phyloP scores from a whole-genome alignment of 2,329 filamentous ascomycete genomes.

The Fusarium sterilihyphosum region DNA sequence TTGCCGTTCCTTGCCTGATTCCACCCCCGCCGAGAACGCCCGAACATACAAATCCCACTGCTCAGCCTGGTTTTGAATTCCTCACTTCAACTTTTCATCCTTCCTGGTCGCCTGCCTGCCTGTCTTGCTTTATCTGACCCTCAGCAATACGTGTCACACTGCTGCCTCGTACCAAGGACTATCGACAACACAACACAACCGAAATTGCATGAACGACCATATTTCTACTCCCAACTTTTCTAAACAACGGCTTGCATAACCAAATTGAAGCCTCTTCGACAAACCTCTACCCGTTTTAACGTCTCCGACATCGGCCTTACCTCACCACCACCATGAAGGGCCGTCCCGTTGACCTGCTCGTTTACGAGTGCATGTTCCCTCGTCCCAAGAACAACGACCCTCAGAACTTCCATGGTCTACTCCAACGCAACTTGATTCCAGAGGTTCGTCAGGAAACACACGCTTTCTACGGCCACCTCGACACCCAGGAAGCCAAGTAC shows the following conservation, averaged over 20 bases:
- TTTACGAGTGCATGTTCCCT: slow-evolving; percentile 79
- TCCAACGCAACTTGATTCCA: slow-evolving; percentile 76
- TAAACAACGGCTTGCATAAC: not conserved
- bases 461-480: slow-evolving; percentile 81
- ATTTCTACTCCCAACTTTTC: slow-evolving; percentile 16
- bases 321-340: slow-evolving; percentile 70
- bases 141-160: not conserved
- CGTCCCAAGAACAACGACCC: slow-evolving; percentile 74
- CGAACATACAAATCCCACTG: slow-evolving; percentile 30
- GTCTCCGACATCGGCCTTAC: not conserved
- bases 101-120: not conserved
- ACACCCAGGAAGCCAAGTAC: slow-evolving; percentile 83
- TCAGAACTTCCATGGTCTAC: slow-evolving; percentile 74
- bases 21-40: slow-evolving; percentile 42
- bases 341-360: slow-evolving; percentile 74
- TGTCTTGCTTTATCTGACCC: not conserved
- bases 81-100: not conserved
- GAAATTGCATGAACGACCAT: slow-evolving; percentile 33
- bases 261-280: not conserved
- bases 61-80: slow-evolving; percentile 6
- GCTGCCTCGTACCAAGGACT: not conserved
- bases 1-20: slow-evolving; percentile 29
- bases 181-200: slow-evolving; percentile 21
- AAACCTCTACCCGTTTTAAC: not conserved
- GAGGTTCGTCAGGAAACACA: slow-evolving; percentile 84